Conservation (phyloP, 495 filamentous ascomycete genomes). For the Aspergillus haitiensis region DNA sequence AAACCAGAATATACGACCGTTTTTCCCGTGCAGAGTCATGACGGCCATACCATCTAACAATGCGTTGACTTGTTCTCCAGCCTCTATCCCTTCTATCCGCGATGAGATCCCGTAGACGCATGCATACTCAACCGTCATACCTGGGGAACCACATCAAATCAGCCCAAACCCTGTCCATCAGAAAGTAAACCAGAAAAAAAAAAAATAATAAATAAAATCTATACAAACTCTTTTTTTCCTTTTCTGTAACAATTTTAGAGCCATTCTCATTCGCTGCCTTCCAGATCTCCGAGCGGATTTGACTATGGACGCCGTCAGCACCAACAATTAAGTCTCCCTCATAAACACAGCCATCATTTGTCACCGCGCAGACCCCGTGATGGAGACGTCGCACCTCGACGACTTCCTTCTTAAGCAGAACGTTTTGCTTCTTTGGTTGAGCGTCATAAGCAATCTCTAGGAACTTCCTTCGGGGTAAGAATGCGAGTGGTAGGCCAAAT, state of each 20-base stretch:
- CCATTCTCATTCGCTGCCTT: background rate
- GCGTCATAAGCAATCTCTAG: conserved; percentile 10
- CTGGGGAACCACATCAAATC: background rate
- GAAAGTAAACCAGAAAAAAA: no score
- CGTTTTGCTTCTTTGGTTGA: background rate
- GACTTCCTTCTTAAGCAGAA: background rate
- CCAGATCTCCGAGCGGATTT: conserved; percentile 38
- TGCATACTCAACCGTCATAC: conserved; percentile 8
- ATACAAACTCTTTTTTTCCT: background rate
- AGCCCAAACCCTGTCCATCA: background rate
- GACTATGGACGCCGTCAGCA: conserved; percentile 51
- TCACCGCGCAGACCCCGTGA: background rate
- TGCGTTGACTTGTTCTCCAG: conserved; percentile 11
- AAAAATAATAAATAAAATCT: no score
- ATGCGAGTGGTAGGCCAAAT: conserved; percentile 10
- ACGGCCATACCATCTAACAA: background rate
- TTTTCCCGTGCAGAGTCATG: conserved; percentile 20
- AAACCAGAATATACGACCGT: conserved; percentile 29
- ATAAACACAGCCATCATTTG: conserved; percentile 14
- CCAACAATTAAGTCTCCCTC: conserved; percentile 47
- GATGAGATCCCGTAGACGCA: conserved; percentile 13
- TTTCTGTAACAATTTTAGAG: conserved; percentile 1
- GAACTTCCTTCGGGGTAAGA: conserved; percentile 1
- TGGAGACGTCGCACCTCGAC: background rate
- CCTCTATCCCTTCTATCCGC: background rate